Evolutionary conservation across 208 protist genomes (phyloP), one percentile per base, ranked within the genome.

Genomic region (Leishmania guyanensis): DNA sequence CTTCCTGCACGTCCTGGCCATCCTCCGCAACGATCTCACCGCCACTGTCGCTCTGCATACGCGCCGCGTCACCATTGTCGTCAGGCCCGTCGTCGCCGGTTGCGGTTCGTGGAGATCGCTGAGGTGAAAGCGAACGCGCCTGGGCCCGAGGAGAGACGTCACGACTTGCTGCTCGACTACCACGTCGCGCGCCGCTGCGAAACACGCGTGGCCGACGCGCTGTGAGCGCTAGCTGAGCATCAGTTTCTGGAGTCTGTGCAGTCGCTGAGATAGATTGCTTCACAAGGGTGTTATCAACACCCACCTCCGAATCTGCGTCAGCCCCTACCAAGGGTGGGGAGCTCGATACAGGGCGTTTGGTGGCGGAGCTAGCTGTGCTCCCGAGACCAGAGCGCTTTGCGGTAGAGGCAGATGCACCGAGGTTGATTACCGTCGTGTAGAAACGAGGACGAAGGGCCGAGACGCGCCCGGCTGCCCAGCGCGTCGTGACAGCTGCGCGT

Each of bases 361-460:
- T 43, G 79, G 62, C n/a, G 66, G 68, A 48, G 65, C 70, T 50
- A 51, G 77, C n/a, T 12, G 75, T 56, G 56, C 74, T 77, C 20
- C 56, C 53, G 6, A 54, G 43, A 60, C 75, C 36, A 22, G 14
- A 77, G 29, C 46, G 10, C 26, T 29, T 62, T 33, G 51, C 56
- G 36, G 53, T 33, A 26, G 75, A 36, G 12, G 77, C 10, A 12
- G 60, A 14, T 0, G 43, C 69, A 17, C 43, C 77, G 64, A 73
- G 85, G 85, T 69, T 84, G 75, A 81, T 75, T 78, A 79, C 29
- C 14, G 82, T 81, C 46, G 88, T 92, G 83, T 87, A 97, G 85
- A 92, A 97, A 20, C 87, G 80, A 5, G 93, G 89, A 46, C 93
- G 83, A 60, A 90, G 89, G 26, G 89, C 77, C 2, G 90, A 94